phyloP scores from a whole-genome alignment of 2,329 filamentous ascomycete species.

The Trichoderma arundinaceum region DNA sequence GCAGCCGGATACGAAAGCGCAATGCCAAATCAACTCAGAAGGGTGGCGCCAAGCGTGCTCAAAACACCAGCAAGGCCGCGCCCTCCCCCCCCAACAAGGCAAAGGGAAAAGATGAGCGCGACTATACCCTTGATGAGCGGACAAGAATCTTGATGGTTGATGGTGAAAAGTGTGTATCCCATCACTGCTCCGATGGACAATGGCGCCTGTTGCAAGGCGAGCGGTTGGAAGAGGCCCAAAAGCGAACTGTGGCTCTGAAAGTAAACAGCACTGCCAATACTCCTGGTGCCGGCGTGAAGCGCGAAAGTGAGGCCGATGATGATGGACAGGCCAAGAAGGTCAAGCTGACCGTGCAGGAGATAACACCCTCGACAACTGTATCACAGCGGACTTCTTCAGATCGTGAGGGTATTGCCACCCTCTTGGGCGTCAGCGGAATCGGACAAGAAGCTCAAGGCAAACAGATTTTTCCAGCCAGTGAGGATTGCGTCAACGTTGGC shows the following conservation, averaged over 20 bases:
- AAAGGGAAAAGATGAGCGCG: neutral
- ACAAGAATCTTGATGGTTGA: neutral
- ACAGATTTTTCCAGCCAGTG: too few relatives aligned
- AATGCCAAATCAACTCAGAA: too few relatives aligned
- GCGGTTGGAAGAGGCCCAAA: neutral
- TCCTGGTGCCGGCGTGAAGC: neutral
- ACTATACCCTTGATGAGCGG: neutral
- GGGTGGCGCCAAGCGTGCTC: neutral
- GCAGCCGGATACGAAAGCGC: too few relatives aligned
- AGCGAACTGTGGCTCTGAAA: neutral
- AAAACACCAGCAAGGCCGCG: too few relatives aligned
- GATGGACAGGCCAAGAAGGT: neutral
- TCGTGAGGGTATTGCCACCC: neutral
- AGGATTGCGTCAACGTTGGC: too few relatives aligned
- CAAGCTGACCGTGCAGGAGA: neutral
- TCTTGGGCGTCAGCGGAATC: too few relatives aligned
- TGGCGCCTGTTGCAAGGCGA: neutral
- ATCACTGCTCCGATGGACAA: slow-evolving; percentile 12
- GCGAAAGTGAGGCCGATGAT: neutral
- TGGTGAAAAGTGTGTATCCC: neutral
- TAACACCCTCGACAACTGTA: neutral
- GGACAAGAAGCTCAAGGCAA: too few relatives aligned
- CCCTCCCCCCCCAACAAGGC: neutral
- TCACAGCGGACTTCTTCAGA: neutral
- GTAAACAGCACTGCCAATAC: neutral